phyloP scores from a whole-genome alignment of 2,329 filamentous ascomycete species.

The Epicoccum sorghinum region DNA sequence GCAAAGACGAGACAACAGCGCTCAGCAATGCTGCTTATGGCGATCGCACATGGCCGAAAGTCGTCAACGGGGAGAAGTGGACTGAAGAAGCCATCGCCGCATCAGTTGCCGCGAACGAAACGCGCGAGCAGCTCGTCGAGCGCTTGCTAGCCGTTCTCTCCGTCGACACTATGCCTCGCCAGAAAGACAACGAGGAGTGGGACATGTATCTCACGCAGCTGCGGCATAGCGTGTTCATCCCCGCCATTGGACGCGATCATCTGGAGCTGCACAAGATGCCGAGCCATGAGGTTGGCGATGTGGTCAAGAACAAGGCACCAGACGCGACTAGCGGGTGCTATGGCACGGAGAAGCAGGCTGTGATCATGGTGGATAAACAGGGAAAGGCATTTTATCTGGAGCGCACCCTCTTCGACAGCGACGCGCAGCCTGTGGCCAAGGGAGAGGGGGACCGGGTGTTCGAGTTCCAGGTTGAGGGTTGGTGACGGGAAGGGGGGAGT shows the following conservation, averaged over 20 bases:
- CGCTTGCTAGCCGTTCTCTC: conserved; percentile 60
- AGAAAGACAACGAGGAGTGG: conserved; percentile 56
- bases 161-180: conserved; percentile 61
- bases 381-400: conserved; percentile 67
- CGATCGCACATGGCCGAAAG: conserved; percentile 67
- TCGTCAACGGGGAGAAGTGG: conserved; percentile 62
- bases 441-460: conserved; percentile 56
- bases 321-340: conserved; percentile 59
- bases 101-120: conserved; percentile 51
- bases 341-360: conserved; percentile 69
- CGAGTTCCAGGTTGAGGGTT: conserved; percentile 57
- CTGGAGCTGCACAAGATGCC: conserved; percentile 48
- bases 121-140: conserved; percentile 58
- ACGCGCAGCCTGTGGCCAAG: conserved; percentile 54
- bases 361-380: conserved; percentile 62
- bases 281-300: conserved; percentile 46
- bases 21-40: conserved; percentile 67
- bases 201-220: conserved; percentile 63
- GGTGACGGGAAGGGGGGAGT: conserved; percentile 24
- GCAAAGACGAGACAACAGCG: conserved; percentile 60
- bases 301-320: conserved; percentile 46
- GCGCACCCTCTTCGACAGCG: conserved; percentile 63
- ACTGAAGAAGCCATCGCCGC: conserved; percentile 57
- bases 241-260: conserved; percentile 58
- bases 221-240: conserved; percentile 66